phyloP scores from a whole-genome alignment of 2,329 filamentous ascomycete species.

The Myriosclerotinia curreyana region DNA sequence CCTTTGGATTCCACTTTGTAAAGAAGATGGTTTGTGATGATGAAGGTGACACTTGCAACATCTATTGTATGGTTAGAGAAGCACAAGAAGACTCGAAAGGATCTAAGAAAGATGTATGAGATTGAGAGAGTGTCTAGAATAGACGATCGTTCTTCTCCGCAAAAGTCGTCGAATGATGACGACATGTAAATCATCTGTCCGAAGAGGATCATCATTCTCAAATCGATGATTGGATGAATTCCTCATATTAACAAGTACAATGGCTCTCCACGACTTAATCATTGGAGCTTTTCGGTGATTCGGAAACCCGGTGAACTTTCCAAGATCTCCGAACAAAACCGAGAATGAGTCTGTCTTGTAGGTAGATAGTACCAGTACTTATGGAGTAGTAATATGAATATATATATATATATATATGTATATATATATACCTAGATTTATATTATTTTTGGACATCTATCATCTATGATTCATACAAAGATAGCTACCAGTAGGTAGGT shows the following conservation, averaged over 20 bases:
- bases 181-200: neutral
- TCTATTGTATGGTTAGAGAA: slow-evolving; percentile 50
- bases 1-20: slow-evolving; percentile 63
- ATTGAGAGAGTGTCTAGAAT: too few relatives aligned
- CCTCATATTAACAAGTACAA: neutral
- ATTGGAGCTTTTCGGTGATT: slow-evolving; percentile 5
- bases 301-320: slow-evolving; percentile 4
- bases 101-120: slow-evolving; percentile 10
- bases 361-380: neutral
- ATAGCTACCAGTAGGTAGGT: too few relatives aligned
- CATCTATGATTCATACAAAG: too few relatives aligned
- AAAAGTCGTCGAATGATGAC: neutral
- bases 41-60: slow-evolving; percentile 52
- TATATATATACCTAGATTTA: too few relatives aligned
- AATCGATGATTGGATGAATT: neutral
- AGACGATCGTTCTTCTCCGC: neutral
- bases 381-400: too few relatives aligned
- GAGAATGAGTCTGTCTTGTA: slow-evolving; percentile 3
- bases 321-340: slow-evolving; percentile 6
- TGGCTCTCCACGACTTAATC: neutral
- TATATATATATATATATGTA: too few relatives aligned
- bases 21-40: slow-evolving; percentile 67
- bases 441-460: too few relatives aligned
- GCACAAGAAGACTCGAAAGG: slow-evolving; percentile 30
- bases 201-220: neutral